Percentiles rank a stretch among this genome's conserved stretches.
phyloP scores from a whole-genome alignment of 805 yeast species.

The Pichia paraexigua region DNA sequence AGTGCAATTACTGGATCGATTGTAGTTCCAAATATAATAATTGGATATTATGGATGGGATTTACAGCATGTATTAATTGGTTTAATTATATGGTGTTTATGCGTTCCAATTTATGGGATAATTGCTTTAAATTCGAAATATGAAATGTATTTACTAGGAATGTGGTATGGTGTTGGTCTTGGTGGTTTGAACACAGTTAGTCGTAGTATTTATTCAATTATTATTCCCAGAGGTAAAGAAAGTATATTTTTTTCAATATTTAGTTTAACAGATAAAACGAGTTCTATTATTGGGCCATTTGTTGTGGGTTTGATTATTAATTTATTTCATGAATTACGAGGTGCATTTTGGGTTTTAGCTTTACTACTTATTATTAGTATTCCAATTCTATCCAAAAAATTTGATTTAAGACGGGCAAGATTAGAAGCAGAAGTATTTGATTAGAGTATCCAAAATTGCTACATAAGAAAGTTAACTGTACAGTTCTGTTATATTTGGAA shows the following conservation, averaged over 20 bases:
- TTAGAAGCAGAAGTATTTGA: not conserved
- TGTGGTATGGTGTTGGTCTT: constrained; percentile 68
- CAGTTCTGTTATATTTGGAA: no score
- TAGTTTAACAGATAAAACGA: constrained; percentile 75
- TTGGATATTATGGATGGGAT: constrained; percentile 31
- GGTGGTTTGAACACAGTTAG: constrained; percentile 70
- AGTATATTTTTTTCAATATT: constrained; percentile 68
- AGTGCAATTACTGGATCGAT: constrained; percentile 68
- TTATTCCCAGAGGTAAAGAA: constrained; percentile 71
- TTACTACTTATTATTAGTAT: constrained; percentile 45
- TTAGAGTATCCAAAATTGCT: not conserved
- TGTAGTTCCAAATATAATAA: constrained; percentile 39
- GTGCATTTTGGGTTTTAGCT: constrained; percentile 60
- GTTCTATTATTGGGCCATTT: constrained; percentile 66
- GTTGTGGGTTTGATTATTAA: constrained; percentile 68
- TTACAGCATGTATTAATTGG: constrained; percentile 44
- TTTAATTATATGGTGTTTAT: constrained; percentile 51
- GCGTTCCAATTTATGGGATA: constrained; percentile 67
- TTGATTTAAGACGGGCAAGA: constrained; percentile 35
- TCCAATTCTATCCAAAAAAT: constrained; percentile 40
- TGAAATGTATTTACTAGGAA: constrained; percentile 63
- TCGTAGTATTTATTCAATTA: constrained; percentile 56
- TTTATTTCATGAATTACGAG: constrained; percentile 63
- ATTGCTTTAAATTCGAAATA: constrained; percentile 54
- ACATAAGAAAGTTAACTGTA: no score